Conservation (phyloP, 2,329 filamentous ascomycete species). For the Lachnellula hyalina region DNA sequence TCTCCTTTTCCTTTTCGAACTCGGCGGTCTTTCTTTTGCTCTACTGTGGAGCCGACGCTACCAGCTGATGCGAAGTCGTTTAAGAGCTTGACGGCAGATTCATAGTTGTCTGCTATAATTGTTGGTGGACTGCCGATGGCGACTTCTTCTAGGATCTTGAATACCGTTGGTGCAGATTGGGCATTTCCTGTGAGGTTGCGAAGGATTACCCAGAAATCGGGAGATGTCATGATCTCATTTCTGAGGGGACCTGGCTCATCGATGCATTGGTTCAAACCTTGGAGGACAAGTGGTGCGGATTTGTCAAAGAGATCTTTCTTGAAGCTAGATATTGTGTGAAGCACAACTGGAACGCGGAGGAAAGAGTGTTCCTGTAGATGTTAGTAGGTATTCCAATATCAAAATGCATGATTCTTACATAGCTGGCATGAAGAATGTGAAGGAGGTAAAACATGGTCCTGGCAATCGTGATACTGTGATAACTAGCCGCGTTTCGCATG, state of each 20-base stretch:
- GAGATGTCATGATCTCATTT: conserved; percentile 91
- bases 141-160: conserved; percentile 78
- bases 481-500: conserved; percentile 70
- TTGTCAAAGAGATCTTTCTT: conserved; percentile 71
- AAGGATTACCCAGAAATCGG: conserved; percentile 93
- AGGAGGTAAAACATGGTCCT: conserved; percentile 84
- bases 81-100: conserved; percentile 75
- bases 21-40: conserved; percentile 60
- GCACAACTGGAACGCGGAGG: conserved; percentile 82
- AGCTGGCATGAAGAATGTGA: conserved; percentile 73
- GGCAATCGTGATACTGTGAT: conserved; percentile 80
- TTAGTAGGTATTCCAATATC: conserved; percentile 23
- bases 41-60: conserved; percentile 62
- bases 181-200: conserved; percentile 65
- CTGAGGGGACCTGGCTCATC: conserved; percentile 70
- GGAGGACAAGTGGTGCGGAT: conserved; percentile 69
- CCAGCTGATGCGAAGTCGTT: conserved; percentile 87
- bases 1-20: conserved; percentile 30
- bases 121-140: conserved; percentile 67
- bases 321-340: conserved; percentile 88
- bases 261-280: conserved; percentile 76
- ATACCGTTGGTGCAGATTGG: conserved; percentile 71
- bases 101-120: conserved; percentile 93
- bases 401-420: conserved; percentile 52
- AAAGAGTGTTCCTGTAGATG: conserved; percentile 71